Evolutionary conservation across 805 yeast genomes (phyloP), one percentile per base, ranked within the genome.

Genomic region (Priceomyces castillae): DNA sequence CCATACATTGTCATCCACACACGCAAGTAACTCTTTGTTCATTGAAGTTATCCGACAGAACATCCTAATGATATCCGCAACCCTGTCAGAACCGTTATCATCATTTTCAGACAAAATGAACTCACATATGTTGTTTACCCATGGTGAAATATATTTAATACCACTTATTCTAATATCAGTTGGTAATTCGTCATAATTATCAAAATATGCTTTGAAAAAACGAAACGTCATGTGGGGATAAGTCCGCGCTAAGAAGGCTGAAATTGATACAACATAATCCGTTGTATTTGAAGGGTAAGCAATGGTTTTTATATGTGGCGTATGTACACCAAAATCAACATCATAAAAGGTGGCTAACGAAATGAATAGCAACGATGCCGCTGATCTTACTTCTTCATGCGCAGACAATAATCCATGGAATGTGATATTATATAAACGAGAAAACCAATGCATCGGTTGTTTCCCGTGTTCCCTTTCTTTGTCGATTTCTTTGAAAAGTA

Each of bases 211-310:
- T 30, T 66, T 68, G 58, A 82, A 76, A 44, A 86, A 78, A 37
- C 82, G 76, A 46, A 74, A 74, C 0, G 95, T 78, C 53, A 84
- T 60, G 7, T 74, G 67, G 0, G 94, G 89, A 41, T 76, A 74
- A 10, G 69, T 62, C 4, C 52, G 45, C 0, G 95, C 76, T n/a
- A 87, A 58, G n/a, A 73, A 69, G 11, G 71, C 65, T 1, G 89
- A 79, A 4, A 85, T 62, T 0, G 77, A 59, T 2, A 76, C 73
- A 10, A 85, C 76, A 62, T 82, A 84, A 7, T 80, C 75, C 4
- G 81, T 74, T 37, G 81, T 76, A 50, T 84, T 84, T 30, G 77
- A 73, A 1, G 95, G 95, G 52, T 86, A 81, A 12, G 81, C 77
- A 16, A 83, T 74, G 22, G 77, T 84, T 6, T 76, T 74, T 1